phyloP scores from a whole-genome alignment of 208 protist genomes.

The Leishmania turanica region DNA sequence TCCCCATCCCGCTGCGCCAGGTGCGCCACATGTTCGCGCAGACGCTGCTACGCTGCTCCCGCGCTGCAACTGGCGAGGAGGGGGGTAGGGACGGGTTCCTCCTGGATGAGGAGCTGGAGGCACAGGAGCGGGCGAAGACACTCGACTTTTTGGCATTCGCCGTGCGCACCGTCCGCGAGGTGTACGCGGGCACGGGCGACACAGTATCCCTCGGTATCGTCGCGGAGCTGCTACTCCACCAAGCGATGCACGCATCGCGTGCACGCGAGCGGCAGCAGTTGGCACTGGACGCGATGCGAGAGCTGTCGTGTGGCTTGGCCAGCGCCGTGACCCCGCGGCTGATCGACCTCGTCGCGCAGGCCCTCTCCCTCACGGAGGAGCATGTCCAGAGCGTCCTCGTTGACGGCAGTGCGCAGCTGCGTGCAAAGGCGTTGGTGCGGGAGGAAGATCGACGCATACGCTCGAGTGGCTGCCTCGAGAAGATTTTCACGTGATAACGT shows the following conservation, averaged over 20 bases:
- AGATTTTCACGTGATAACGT: slow-evolving; percentile 7
- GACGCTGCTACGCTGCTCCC: slow-evolving; percentile 45
- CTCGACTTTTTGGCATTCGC: slow-evolving; percentile 13
- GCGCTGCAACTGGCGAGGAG: background rate
- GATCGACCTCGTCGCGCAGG: slow-evolving; percentile 30
- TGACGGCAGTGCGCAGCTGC: slow-evolving; percentile 51
- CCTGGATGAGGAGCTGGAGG: slow-evolving; percentile 55
- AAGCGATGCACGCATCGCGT: slow-evolving; percentile 17
- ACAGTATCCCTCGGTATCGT: slow-evolving; percentile 26
- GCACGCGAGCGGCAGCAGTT: slow-evolving; percentile 27
- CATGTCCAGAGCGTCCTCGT: slow-evolving; percentile 58
- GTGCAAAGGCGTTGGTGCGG: slow-evolving; percentile 34
- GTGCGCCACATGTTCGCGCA: slow-evolving; percentile 41
- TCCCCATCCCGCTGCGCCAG: slow-evolving; percentile 71
- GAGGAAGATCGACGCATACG: background rate
- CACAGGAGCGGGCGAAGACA: slow-evolving; percentile 20
- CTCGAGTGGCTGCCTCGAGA: slow-evolving; percentile 8
- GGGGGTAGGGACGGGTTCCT: slow-evolving; percentile 24
- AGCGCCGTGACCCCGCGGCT: slow-evolving; percentile 29
- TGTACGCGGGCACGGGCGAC: slow-evolving; percentile 28
- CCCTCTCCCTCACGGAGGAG: slow-evolving; percentile 52
- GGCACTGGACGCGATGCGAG: slow-evolving; percentile 55
- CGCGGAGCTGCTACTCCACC: slow-evolving; percentile 55
- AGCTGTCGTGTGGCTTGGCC: slow-evolving; percentile 43
- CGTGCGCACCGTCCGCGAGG: slow-evolving; percentile 20